phyloP scores from a whole-genome alignment of 768 basidiomycete genomes.

The Boletus eberwhitei region DNA sequence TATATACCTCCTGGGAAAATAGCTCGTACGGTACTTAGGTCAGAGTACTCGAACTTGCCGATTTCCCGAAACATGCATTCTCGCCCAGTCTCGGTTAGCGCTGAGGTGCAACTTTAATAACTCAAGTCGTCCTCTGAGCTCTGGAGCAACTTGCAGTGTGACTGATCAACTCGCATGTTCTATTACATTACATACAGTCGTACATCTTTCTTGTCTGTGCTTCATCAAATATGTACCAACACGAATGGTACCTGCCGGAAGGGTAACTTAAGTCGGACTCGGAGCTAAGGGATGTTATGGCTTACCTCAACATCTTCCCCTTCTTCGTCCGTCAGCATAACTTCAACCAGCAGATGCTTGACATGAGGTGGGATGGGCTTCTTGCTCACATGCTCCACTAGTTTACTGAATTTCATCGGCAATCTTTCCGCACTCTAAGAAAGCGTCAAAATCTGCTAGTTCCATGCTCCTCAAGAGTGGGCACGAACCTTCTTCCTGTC shows the following conservation, averaged over 20 bases:
- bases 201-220: background rate
- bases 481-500: constrained; percentile 81
- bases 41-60: constrained; percentile 15
- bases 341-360: constrained; percentile 86
- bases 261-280: background rate
- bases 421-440: constrained; percentile 80
- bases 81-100: background rate
- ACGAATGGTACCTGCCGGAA: constrained; percentile 72
- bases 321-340: constrained; percentile 90
- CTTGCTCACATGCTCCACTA: constrained; percentile 94
- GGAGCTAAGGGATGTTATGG: background rate
- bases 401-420: constrained; percentile 83
- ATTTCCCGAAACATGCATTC: constrained; percentile 2
- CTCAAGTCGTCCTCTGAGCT: background rate
- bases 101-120: background rate
- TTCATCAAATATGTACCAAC: constrained; percentile 57
- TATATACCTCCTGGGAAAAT: constrained; percentile 22
- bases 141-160: background rate
- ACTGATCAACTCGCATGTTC: background rate
- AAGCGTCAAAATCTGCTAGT: constrained; percentile 6
- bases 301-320: constrained; percentile 93
- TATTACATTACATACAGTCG: constrained; percentile 10
- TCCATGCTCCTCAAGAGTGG: background rate
- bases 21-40: constrained; percentile 17
- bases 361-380: constrained; percentile 83